A percentile compares a stretch with the other conserved stretches of the same genome.
These are phyloP conservation scores for Sanghuangporus baumii DNA, from an alignment of 1,284 basidiomycete genomes.

Conservation along the genomic window DNA sequence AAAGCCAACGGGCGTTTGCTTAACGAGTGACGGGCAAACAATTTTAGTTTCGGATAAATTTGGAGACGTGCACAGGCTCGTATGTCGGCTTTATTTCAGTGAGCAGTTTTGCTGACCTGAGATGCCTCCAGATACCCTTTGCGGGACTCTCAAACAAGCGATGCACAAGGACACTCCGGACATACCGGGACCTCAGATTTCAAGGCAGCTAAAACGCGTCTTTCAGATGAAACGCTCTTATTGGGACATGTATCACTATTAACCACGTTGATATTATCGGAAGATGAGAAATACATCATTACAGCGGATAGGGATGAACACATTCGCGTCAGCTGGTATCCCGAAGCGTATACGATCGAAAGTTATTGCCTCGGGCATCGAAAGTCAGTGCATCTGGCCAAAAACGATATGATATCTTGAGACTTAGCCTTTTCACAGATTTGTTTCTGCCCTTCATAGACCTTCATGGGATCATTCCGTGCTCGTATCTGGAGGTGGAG, in stretches of 20 bases:
- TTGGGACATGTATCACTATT: conserved; percentile 85
- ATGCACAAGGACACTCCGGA: neutral
- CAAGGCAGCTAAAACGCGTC: conserved; percentile 18
- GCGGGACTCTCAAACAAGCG: conserved; percentile 10
- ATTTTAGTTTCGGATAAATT: conserved; percentile 82
- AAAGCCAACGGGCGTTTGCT: conserved; percentile 58
- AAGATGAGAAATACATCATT: conserved; percentile 69
- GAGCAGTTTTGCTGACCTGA: neutral
- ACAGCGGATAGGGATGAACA: conserved; percentile 92
- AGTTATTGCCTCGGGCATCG: conserved; percentile 79
- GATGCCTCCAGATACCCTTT: conserved; percentile 44
- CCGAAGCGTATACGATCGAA: conserved; percentile 78
- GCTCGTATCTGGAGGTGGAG: conserved; percentile 86
- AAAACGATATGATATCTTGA: neutral
- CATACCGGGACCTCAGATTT: conserved; percentile 2
- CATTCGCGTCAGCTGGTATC: conserved; percentile 86
- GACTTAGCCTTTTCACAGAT: conserved; percentile 41
- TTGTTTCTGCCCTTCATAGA: conserved; percentile 75
- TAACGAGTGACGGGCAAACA: conserved; percentile 52
- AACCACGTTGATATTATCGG: conserved; percentile 62
- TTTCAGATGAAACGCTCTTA: conserved; percentile 61
- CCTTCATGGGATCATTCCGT: conserved; percentile 42
- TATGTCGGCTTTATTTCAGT: neutral
- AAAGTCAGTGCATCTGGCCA: conserved; percentile 48
- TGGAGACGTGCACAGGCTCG: conserved; percentile 75